Evolutionary conservation across 768 basidiomycete species (phyloP).

Genomic region (Galerina marginata): DNA sequence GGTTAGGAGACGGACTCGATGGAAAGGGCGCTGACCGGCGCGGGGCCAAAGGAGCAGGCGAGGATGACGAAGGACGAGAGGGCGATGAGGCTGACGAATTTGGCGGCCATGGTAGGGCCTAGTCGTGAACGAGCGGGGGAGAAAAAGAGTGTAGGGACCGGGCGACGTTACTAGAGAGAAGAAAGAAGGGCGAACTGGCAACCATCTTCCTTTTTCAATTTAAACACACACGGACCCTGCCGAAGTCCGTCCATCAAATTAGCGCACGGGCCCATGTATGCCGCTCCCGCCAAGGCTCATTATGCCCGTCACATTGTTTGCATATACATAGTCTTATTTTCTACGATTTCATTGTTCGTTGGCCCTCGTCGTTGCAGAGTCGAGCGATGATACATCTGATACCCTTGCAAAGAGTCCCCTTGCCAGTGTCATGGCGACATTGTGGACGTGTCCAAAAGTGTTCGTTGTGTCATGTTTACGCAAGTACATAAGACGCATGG

Average conservation of each 20-base stretch:
- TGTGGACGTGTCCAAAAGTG: constrained; percentile 31
- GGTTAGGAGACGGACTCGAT: constrained; percentile 39
- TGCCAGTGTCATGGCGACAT: constrained; percentile 47
- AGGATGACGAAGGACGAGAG: constrained; percentile 63
- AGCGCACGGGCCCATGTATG: constrained; percentile 18
- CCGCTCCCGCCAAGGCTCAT: too few relatives aligned
- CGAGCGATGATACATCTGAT: too few relatives aligned
- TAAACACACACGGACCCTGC: constrained; percentile 18
- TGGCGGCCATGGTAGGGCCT: constrained; percentile 49
- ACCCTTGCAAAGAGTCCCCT: too few relatives aligned
- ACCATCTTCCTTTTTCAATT: constrained; percentile 4
- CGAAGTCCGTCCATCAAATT: constrained; percentile 9
- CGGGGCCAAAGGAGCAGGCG: constrained; percentile 50
- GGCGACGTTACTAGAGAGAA: constrained; percentile 10
- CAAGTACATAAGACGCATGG: constrained; percentile 42
- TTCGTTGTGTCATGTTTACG: constrained; percentile 41
- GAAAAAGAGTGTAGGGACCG: constrained; percentile 27
- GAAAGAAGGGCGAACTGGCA: constrained; percentile 1
- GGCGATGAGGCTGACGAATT: constrained; percentile 62
- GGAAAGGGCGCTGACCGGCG: constrained; percentile 59
- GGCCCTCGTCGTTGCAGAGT: too few relatives aligned
- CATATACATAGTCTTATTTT: too few relatives aligned
- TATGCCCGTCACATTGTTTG: too few relatives aligned
- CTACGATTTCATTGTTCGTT: too few relatives aligned
- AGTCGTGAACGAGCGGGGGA: constrained; percentile 29